A percentile compares a stretch with the other conserved stretches of the same genome.
Conservation (phyloP, 2,329 filamentous ascomycete species). For the Calonectria pteridis region DNA sequence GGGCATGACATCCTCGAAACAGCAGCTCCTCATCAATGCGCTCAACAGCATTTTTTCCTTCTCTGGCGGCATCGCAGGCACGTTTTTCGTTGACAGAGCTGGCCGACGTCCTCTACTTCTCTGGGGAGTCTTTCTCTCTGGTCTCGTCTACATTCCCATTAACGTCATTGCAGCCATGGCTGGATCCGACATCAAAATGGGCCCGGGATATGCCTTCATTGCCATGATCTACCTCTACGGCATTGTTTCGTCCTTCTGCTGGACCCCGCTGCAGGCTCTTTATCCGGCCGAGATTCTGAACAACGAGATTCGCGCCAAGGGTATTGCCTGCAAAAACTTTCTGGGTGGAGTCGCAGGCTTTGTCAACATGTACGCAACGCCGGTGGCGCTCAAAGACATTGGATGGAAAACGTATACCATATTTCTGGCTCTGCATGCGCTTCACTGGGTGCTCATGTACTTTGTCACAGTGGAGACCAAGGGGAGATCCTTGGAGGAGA, state of each 20-base stretch:
- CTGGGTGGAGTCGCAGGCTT: slow-evolving; percentile 10
- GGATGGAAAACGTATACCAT: slow-evolving; percentile 13
- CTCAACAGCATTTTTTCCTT: slow-evolving; percentile 10
- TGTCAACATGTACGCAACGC: slow-evolving; percentile 14
- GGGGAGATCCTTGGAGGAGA: slow-evolving; percentile 13
- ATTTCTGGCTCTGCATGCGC: not conserved
- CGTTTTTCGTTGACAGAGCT: slow-evolving; percentile 6
- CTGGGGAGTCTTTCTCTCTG: slow-evolving; percentile 8
- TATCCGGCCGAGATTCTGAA: slow-evolving; percentile 17
- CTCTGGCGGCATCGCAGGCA: not conserved
- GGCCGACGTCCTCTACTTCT: not conserved
- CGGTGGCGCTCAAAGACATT: slow-evolving; percentile 11
- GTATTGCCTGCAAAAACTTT: slow-evolving; percentile 13
- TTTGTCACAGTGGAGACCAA: slow-evolving; percentile 8
- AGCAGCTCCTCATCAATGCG: not conserved
- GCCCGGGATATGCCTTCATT: not conserved
- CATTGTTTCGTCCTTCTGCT: slow-evolving; percentile 12
- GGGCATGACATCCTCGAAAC: not conserved
- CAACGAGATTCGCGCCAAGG: slow-evolving; percentile 15
- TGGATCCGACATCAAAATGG: not conserved
- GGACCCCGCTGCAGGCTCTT: slow-evolving; percentile 15
- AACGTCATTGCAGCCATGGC: slow-evolving; percentile 4
- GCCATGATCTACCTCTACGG: slow-evolving; percentile 17
- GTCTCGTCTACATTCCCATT: slow-evolving; percentile 2
- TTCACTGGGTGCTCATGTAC: slow-evolving; percentile 11